A percentile compares a stretch with the other conserved stretches of the same genome.
Conservation (phyloP, 805 yeast genomes). For the Saturnispora serradocipensis region DNA sequence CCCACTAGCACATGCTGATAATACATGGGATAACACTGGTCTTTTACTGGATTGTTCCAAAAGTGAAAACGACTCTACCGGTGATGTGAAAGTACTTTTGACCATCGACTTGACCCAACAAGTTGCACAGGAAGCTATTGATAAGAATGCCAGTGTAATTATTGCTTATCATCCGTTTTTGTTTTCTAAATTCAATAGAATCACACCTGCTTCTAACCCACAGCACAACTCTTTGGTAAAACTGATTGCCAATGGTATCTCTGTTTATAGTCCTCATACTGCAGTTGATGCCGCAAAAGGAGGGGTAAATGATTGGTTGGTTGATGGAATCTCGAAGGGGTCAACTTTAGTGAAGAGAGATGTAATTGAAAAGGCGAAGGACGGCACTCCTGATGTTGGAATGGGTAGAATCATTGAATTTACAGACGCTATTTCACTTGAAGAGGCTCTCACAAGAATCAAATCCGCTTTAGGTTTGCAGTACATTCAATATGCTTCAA, state of each 20-base stretch:
- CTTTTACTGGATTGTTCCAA: constrained; percentile 62
- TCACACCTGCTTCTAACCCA: constrained; percentile 33
- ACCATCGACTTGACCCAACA: constrained; percentile 78
- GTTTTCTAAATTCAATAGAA: constrained; percentile 74
- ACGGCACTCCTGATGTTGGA: constrained; percentile 49
- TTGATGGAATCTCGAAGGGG: constrained; percentile 38
- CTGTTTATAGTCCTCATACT: constrained; percentile 94
- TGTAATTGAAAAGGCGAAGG: constrained; percentile 37
- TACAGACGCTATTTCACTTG: constrained; percentile 33
- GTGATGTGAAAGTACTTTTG: constrained; percentile 38
- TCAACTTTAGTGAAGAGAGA: constrained; percentile 15
- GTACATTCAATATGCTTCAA: constrained; percentile 55
- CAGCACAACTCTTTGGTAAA: constrained; percentile 73
- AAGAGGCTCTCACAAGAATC: constrained; percentile 37
- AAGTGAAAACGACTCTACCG: constrained; percentile 5
- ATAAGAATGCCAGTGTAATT: constrained; percentile 42
- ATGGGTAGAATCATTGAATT: constrained; percentile 69
- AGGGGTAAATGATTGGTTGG: constrained; percentile 95
- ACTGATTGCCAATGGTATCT: constrained; percentile 66
- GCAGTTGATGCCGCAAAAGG: constrained; percentile 85
- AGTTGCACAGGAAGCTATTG: constrained; percentile 82
- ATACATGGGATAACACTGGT: constrained; percentile 94
- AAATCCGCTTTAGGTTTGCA: constrained; percentile 45
- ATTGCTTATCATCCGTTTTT: constrained; percentile 94
- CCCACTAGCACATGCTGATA: constrained; percentile 76